Conservation (phyloP, 306 rosid genomes). For the Rubus idaeus region DNA sequence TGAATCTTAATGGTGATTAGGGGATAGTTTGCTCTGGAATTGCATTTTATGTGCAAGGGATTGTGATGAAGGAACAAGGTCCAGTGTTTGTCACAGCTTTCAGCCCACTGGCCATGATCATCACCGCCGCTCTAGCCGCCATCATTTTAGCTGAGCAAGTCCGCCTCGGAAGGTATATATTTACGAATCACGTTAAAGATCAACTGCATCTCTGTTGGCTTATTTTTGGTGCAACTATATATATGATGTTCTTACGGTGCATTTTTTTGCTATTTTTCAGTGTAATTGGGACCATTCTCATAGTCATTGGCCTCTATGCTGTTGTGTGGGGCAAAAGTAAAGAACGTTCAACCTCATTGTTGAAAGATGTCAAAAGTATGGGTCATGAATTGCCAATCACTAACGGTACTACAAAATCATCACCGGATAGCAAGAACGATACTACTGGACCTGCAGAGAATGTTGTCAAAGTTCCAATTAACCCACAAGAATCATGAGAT, state of each 20-base stretch:
- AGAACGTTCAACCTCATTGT: slow-evolving; percentile 35
- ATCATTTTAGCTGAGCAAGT: slow-evolving; percentile 71
- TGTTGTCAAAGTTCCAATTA: slow-evolving; percentile 15
- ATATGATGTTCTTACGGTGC: no score
- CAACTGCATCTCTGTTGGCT: neutral
- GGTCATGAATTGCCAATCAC: slow-evolving; percentile 61
- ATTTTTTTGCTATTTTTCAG: slow-evolving; percentile 32
- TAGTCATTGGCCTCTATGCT: slow-evolving; percentile 82
- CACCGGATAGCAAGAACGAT: slow-evolving; percentile 32
- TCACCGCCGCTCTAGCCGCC: slow-evolving; percentile 79
- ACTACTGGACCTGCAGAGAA: slow-evolving; percentile 23
- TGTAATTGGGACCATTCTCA: slow-evolving; percentile 74
- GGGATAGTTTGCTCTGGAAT: slow-evolving; percentile 93
- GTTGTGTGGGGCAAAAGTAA: slow-evolving; percentile 97
- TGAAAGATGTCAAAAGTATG: slow-evolving; percentile 36
- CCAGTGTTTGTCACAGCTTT: slow-evolving; percentile 94
- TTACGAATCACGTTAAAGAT: neutral
- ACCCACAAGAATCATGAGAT: slow-evolving; percentile 13
- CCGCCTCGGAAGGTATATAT: slow-evolving; percentile 78
- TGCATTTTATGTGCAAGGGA: slow-evolving; percentile 89
- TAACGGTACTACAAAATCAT: slow-evolving; percentile 24
- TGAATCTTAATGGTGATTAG: slow-evolving; percentile 40
- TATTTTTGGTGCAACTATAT: neutral
- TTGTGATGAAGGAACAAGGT: slow-evolving; percentile 78
- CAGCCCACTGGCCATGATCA: slow-evolving; percentile 92